A percentile compares a stretch with the other conserved stretches of the same genome.
Evolutionary conservation across 352 stramenopile species (phyloP).

Genomic region (Phytophthora litchii): DNA sequence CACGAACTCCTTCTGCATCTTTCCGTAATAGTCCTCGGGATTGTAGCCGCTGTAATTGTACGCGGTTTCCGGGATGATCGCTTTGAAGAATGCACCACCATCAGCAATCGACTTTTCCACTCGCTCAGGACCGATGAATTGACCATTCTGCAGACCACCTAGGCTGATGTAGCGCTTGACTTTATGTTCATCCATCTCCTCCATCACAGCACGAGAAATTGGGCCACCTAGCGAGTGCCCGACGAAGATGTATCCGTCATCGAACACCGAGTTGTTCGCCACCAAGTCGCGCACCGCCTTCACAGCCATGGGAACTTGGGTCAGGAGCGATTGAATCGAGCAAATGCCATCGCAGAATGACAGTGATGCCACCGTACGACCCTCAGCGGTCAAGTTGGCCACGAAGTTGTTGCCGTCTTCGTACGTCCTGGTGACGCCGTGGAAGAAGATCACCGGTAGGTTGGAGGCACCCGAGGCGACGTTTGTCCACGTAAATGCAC

Average conservation of each 20-base stretch:
- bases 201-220: slow-evolving; percentile 18
- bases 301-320: slow-evolving; percentile 42
- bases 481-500: slow-evolving; percentile 6
- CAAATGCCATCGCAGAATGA: slow-evolving; percentile 39
- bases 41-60: slow-evolving; percentile 40
- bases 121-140: slow-evolving; percentile 13
- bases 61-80: slow-evolving; percentile 19
- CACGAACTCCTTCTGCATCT: slow-evolving; percentile 36
- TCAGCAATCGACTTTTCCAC: slow-evolving; percentile 18
- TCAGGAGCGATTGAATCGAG: slow-evolving; percentile 29
- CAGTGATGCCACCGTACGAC: slow-evolving; percentile 37
- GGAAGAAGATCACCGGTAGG: slow-evolving; percentile 54
- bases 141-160: slow-evolving; percentile 8
- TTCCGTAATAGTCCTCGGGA: slow-evolving; percentile 27
- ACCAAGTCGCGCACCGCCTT: slow-evolving; percentile 34
- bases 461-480: slow-evolving; percentile 12
- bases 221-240: slow-evolving; percentile 14
- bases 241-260: slow-evolving; percentile 18
- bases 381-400: slow-evolving; percentile 34
- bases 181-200: slow-evolving; percentile 22
- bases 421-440: slow-evolving; percentile 34
- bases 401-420: slow-evolving; percentile 21
- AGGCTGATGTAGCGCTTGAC: slow-evolving; percentile 21
- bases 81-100: slow-evolving; percentile 7
- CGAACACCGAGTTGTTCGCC: slow-evolving; percentile 11